Percentiles rank a stretch among this genome's conserved stretches.
Evolutionary conservation across 2,329 filamentous ascomycete genomes (phyloP).

Genomic region (Microcyclosporella mali): DNA sequence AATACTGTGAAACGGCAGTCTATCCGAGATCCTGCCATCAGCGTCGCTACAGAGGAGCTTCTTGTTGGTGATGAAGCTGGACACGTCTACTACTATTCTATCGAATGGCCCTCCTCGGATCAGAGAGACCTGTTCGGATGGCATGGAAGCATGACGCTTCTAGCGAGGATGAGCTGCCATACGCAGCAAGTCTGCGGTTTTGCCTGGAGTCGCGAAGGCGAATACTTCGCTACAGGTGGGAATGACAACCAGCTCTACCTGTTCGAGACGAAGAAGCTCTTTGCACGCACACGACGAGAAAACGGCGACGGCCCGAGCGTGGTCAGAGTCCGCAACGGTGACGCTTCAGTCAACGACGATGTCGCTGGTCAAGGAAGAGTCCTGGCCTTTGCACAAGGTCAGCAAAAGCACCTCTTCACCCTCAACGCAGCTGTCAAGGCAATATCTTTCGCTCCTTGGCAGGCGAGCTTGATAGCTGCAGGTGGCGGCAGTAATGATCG

Average conservation of each 20-base stretch:
- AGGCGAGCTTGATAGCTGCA: slow-evolving; percentile 76
- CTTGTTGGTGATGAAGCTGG: slow-evolving; percentile 80
- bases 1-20: slow-evolving; percentile 48
- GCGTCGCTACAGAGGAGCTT: slow-evolving; percentile 70
- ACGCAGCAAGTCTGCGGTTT: slow-evolving; percentile 88
- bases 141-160: slow-evolving; percentile 69
- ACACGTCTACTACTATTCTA: slow-evolving; percentile 76
- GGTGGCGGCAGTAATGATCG: slow-evolving; percentile 92
- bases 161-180: slow-evolving; percentile 72
- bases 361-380: slow-evolving; percentile 29
- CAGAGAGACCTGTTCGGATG: slow-evolving; percentile 64
- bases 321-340: slow-evolving; percentile 16
- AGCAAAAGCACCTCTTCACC: slow-evolving; percentile 62
- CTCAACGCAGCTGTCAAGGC: slow-evolving; percentile 92
- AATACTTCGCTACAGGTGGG: slow-evolving; percentile 75
- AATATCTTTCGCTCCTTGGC: slow-evolving; percentile 95
- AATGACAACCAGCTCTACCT: slow-evolving; percentile 89
- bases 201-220: slow-evolving; percentile 74
- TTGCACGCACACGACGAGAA: slow-evolving; percentile 6
- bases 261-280: slow-evolving; percentile 62
- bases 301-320: slow-evolving; percentile 4
- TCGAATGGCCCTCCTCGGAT: slow-evolving; percentile 67
- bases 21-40: slow-evolving; percentile 41
- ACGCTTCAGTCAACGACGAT: neutral
- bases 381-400: slow-evolving; percentile 31